Evolutionary conservation across 2,329 filamentous ascomycete species (phyloP).

Genomic region (Coniella lustricola): DNA sequence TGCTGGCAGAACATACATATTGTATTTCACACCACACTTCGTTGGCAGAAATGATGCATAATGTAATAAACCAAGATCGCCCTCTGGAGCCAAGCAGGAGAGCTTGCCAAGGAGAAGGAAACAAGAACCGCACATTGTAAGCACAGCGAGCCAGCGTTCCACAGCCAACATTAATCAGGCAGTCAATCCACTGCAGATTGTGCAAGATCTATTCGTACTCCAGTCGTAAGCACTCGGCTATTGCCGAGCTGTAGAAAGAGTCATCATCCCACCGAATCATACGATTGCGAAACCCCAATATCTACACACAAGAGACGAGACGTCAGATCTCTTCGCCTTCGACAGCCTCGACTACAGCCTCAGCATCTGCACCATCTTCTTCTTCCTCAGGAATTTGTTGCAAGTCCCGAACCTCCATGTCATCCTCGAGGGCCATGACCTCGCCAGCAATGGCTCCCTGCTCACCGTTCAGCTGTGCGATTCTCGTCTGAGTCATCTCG

Average conservation of each 20-base stretch:
- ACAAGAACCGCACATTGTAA: too few species aligned
- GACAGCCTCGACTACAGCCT: slow-evolving; percentile 22
- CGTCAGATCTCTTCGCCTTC: slow-evolving; percentile 24
- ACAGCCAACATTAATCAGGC: neutral
- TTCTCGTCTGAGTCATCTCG: slow-evolving; percentile 74
- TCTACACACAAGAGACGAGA: neutral
- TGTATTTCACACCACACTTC: too few species aligned
- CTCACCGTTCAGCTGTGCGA: slow-evolving; percentile 42
- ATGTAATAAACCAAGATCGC: too few species aligned
- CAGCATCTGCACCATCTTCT: slow-evolving; percentile 10
- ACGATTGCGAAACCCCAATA: too few species aligned
- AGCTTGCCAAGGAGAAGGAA: too few species aligned
- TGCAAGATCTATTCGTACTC: neutral
- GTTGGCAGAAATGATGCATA: too few species aligned
- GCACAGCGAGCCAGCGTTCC: too few species aligned
- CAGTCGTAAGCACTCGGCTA: neutral
- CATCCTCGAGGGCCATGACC: slow-evolving; percentile 20
- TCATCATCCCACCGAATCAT: too few species aligned
- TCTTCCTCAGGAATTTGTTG: slow-evolving; percentile 26
- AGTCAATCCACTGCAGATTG: neutral
- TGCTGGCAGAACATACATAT: too few species aligned
- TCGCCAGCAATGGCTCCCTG: slow-evolving; percentile 25
- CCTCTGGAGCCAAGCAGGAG: too few species aligned
- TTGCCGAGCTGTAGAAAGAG: too few species aligned
- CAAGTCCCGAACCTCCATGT: slow-evolving; percentile 16